phyloP scores from a whole-genome alignment of 2,329 filamentous ascomycete species.

The Lasiodiplodia theobromae region DNA sequence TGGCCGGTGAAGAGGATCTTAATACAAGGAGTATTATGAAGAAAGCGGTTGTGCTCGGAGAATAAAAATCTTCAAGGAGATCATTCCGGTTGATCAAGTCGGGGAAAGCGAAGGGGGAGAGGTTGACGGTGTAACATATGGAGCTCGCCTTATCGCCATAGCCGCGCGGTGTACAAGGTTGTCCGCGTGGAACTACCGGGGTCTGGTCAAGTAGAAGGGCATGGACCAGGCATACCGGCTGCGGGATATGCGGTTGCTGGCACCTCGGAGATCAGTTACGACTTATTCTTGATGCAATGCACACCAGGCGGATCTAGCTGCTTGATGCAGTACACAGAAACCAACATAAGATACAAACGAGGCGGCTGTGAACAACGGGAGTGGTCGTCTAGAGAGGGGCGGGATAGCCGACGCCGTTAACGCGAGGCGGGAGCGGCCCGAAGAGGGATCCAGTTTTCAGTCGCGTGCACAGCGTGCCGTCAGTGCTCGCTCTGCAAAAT shows the following conservation, averaged over 20 bases:
- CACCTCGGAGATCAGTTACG: background rate
- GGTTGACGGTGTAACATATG: background rate
- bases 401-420: background rate
- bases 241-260: background rate
- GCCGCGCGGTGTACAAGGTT: conserved; percentile 2
- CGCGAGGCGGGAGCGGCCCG: conserved; percentile 16
- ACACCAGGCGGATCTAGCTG: background rate
- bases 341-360: background rate
- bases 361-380: background rate
- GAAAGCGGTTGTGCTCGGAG: background rate
- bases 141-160: conserved; percentile 1
- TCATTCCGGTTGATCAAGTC: background rate
- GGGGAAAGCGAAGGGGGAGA: background rate
- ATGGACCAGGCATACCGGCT: background rate
- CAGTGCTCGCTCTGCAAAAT: background rate
- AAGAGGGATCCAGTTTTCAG: conserved; percentile 19
- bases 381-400: background rate
- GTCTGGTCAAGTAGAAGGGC: background rate
- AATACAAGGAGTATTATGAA: background rate
- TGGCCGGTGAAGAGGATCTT: background rate
- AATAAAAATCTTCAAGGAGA: conserved; percentile 4
- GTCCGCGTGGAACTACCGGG: background rate
- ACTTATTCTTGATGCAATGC: background rate
- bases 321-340: background rate
- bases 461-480: background rate